Evolutionary conservation across 148 eudicot genomes (phyloP).

Genomic region (Talinum fruticosum): DNA sequence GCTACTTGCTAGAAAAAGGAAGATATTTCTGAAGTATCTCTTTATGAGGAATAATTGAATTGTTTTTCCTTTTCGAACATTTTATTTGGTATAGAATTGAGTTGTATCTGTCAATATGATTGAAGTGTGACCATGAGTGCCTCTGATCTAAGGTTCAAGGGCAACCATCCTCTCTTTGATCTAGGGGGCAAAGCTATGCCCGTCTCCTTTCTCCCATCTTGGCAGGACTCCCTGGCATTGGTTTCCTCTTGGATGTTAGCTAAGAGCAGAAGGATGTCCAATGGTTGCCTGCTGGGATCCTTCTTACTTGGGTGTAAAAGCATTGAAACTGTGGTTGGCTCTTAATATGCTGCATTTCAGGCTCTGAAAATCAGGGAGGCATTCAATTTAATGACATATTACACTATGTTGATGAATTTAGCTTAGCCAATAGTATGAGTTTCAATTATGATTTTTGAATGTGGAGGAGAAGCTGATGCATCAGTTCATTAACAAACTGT

Average conservation of each 20-base stretch:
- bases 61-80: not conserved
- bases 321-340: not conserved
- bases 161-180: not conserved
- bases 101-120: not conserved
- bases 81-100: conserved; percentile 1
- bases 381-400: not conserved
- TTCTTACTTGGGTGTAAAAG: too few relatives aligned
- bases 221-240: not conserved
- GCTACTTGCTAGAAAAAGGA: not conserved
- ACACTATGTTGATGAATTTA: not conserved
- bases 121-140: not conserved
- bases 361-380: not conserved
- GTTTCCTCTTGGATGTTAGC: not conserved
- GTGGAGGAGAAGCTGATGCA: not conserved
- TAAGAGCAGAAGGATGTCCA: not conserved
- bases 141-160: not conserved
- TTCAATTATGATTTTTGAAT: not conserved
- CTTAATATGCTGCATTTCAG: not conserved
- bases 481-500: not conserved
- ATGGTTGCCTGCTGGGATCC: not conserved
- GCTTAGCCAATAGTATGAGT: not conserved
- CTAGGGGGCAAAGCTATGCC: not conserved
- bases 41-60: not conserved
- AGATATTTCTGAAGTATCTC: not conserved
- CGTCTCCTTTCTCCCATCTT: not conserved